Base-by-base conservation (phyloP, 2,329 filamentous ascomycete genomes). In the Exophiala oligosperma region DNA sequence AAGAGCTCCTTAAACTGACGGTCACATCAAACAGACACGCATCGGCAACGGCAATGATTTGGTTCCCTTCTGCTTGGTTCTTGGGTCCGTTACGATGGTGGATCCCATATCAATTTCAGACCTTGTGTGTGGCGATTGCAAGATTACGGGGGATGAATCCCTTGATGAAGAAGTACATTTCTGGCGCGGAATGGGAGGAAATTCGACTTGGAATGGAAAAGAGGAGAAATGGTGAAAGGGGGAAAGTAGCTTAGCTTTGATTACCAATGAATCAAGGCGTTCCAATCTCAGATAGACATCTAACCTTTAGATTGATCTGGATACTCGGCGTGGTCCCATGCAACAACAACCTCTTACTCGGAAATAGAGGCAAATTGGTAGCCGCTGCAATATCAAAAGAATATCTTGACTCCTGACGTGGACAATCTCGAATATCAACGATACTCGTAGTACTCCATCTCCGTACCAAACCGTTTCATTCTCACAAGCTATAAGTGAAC, bases 1-100 rank as follows among this genome's bases (percentile, higher is more conserved):
- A 17, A 17, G 17, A 17, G 17, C 17, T 17, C 17, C 17, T 17
- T 17, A 1, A 17, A 17, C 17, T 17, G 17, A 17, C 17, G 17
- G 17, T 17, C 17, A 17, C 17, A 28, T 28, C 32, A 35, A 9
- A 48, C 46, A 62, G 60, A 54, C 60, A 63, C 44, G 44, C 53
- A 21, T 51, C 50, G 7, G 54, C 88, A 44, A 91, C 80, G 0
- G 84, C 80, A 41, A 81, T 80, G 4, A 78, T 83, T 85, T 91
- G 88, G 69, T 90, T 91, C 14, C 88, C 88, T 12, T 43, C 11
- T 8, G 32, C 49, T 21, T 57, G 37, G 43, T 54, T 55, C 32
- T 54, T 63, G 28, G 60, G 60, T 3, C 60, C 60, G 3, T 48
- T 63, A 4, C 52, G 60, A 40, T 63, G 60, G 60, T 63, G 57